Evolutionary conservation across 2,329 filamentous ascomycete genomes (phyloP).

Genomic region (Calonectria naviculata): DNA sequence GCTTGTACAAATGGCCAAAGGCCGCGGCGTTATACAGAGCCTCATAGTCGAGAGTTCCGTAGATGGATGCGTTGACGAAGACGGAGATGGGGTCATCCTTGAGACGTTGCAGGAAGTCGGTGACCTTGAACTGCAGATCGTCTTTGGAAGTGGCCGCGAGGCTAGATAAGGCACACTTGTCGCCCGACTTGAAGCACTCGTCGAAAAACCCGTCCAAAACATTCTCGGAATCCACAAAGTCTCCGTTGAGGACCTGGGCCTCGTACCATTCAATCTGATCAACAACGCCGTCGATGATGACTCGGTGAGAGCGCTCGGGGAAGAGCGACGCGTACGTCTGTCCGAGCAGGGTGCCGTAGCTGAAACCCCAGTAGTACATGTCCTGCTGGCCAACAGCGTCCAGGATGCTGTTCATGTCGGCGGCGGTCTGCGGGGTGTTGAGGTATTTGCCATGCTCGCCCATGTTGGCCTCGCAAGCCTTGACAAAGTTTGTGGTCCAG

Average conservation of each 20-base stretch:
- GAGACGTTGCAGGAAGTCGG: constrained; percentile 46
- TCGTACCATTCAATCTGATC: constrained; percentile 49
- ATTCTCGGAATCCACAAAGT: constrained; percentile 44
- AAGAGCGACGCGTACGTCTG: constrained; percentile 53
- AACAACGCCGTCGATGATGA: constrained; percentile 51
- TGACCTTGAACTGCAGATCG: constrained; percentile 47
- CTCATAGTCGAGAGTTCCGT: constrained; percentile 51
- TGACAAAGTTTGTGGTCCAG: constrained; percentile 53
- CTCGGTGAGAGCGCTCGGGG: constrained; percentile 45
- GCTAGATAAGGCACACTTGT: constrained; percentile 54
- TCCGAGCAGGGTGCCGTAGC: constrained; percentile 55
- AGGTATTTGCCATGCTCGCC: constrained; percentile 57
- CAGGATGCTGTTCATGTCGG: constrained; percentile 63
- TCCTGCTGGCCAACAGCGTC: constrained; percentile 49
- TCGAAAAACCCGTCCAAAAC: constrained; percentile 47
- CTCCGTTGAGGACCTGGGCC: constrained; percentile 36
- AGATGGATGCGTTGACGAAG: constrained; percentile 54
- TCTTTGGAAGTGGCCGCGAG: constrained; percentile 50
- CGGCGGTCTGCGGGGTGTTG: constrained; percentile 61
- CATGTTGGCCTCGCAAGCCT: constrained; percentile 55
- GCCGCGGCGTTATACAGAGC: constrained; percentile 49
- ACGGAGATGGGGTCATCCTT: constrained; percentile 52
- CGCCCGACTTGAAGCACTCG: constrained; percentile 55
- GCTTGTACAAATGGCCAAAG: constrained; percentile 53
- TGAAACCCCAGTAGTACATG: constrained; percentile 55